Conservation (phyloP, 768 basidiomycete species). For the Candolleomyces aberdarensis region DNA sequence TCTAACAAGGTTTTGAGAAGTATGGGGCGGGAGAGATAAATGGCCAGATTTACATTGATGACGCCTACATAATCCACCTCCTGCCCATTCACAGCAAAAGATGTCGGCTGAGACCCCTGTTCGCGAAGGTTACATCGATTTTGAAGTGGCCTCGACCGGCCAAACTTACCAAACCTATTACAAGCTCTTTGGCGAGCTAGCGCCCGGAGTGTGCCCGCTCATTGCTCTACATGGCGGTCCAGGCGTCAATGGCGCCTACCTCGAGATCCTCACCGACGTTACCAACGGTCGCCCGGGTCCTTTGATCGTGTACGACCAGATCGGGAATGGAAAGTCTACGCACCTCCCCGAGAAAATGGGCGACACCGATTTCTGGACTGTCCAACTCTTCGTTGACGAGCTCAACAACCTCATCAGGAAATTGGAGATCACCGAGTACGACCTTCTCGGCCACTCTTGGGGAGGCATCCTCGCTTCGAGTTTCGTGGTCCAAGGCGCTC, state of each 20-base stretch:
- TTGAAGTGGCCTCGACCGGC: conserved; percentile 5
- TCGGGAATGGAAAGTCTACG: conserved; percentile 53
- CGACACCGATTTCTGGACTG: conserved; percentile 48
- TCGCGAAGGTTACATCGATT: conserved; percentile 16
- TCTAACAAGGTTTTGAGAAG: no score
- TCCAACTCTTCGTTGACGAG: conserved; percentile 48
- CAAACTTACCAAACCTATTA: conserved; percentile 42
- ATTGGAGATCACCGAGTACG: conserved; percentile 42
- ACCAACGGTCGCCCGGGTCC: conserved; percentile 34
- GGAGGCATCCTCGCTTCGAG: conserved; percentile 48
- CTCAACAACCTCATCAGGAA: conserved; percentile 43
- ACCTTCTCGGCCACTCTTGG: conserved; percentile 50
- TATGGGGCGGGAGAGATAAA: no score
- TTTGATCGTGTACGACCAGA: conserved; percentile 54
- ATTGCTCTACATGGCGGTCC: conserved; percentile 55
- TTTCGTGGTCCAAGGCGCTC: conserved; percentile 35
- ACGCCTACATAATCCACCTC: no score
- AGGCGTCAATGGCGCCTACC: conserved; percentile 39
- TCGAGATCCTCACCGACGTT: conserved; percentile 37
- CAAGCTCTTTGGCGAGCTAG: conserved; percentile 44
- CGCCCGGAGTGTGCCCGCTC: conserved; percentile 34
- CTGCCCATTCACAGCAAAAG: no score
- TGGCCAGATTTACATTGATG: no score
- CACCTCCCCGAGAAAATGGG: conserved; percentile 45
- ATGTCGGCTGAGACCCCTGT: no score